These are phyloP conservation scores for Tephrocybe sp. DNA, from an alignment of 768 basidiomycete species.

Conservation along the genomic window DNA sequence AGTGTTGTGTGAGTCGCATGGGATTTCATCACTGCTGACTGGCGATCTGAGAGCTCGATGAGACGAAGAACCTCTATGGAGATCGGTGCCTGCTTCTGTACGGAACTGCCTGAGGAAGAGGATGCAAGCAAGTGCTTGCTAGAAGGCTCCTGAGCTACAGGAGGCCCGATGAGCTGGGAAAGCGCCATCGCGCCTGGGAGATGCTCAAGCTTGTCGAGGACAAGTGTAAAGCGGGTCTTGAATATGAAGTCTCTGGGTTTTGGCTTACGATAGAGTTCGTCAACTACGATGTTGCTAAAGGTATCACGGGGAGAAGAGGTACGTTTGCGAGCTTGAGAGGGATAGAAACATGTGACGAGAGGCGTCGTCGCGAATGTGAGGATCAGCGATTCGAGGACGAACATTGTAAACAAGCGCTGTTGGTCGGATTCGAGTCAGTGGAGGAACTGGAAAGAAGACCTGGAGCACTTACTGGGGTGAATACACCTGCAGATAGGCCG, in stretches of 20 bases:
- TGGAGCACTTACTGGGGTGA: slow-evolving; percentile 47
- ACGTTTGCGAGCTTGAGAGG: slow-evolving; percentile 53
- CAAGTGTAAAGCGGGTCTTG: slow-evolving; percentile 64
- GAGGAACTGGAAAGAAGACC: neutral
- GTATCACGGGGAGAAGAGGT: slow-evolving; percentile 43
- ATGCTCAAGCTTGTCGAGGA: slow-evolving; percentile 89
- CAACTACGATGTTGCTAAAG: slow-evolving; percentile 43
- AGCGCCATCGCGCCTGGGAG: slow-evolving; percentile 88
- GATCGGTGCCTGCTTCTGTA: slow-evolving; percentile 28
- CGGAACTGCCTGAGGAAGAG: slow-evolving; percentile 6
- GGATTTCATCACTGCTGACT: slow-evolving; percentile 85
- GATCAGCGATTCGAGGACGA: slow-evolving; percentile 81
- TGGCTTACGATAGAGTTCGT: no score
- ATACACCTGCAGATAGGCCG: slow-evolving; percentile 77
- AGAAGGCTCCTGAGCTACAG: slow-evolving; percentile 11
- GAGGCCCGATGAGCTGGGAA: slow-evolving; percentile 70
- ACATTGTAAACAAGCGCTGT: slow-evolving; percentile 87
- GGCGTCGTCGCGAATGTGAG: slow-evolving; percentile 89
- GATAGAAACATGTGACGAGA: slow-evolving; percentile 64
- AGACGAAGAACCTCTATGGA: slow-evolving; percentile 76
- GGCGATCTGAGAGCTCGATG: slow-evolving; percentile 83
- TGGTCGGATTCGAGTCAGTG: slow-evolving; percentile 7
- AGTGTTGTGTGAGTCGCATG: slow-evolving; percentile 66
- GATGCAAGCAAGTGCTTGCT: slow-evolving; percentile 7
- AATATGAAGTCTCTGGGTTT: neutral